These are phyloP conservation scores for Populus deltoides DNA, from an alignment of 345 rosid genomes.

Conservation along the genomic window DNA sequence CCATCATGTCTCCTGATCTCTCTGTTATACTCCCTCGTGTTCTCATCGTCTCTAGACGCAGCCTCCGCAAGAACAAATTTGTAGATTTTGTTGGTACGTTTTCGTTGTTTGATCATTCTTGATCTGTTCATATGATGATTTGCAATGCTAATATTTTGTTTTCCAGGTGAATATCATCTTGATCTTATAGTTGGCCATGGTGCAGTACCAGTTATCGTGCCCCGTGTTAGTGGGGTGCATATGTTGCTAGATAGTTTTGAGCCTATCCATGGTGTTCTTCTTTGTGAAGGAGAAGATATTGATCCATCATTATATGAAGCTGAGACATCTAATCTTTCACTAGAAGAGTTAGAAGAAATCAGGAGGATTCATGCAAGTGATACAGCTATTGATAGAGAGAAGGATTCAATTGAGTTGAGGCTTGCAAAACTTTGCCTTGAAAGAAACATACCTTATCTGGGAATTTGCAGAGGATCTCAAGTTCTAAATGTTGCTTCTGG, in stretches of 20 bases:
- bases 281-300: constrained; percentile 89
- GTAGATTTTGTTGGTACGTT: constrained; percentile 27
- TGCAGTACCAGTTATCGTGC: constrained; percentile 87
- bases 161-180: constrained; percentile 84
- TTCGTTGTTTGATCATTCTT: not conserved
- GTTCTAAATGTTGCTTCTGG: constrained; percentile 83
- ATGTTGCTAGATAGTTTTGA: constrained; percentile 71
- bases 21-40: constrained; percentile 24
- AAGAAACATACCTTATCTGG: constrained; percentile 74
- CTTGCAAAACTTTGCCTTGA: constrained; percentile 78
- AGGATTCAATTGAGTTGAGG: constrained; percentile 71
- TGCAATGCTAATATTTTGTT: not conserved
- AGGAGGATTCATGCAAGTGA: constrained; percentile 61
- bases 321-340: constrained; percentile 46
- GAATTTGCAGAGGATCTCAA: constrained; percentile 85
- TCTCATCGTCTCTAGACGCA: constrained; percentile 28
- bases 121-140: not conserved
- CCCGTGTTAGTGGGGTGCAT: constrained; percentile 73
- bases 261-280: constrained; percentile 92
- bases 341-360: constrained; percentile 68
- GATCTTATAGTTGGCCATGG: constrained; percentile 76
- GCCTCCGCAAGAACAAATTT: constrained; percentile 28
- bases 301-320: constrained; percentile 72
- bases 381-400: constrained; percentile 68
- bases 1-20: constrained; percentile 11